Evolutionary conservation across 495 filamentous ascomycete genomes (phyloP), one percentile per base, ranked within the genome.

Genomic region (Ascodesmis nigricans): DNA sequence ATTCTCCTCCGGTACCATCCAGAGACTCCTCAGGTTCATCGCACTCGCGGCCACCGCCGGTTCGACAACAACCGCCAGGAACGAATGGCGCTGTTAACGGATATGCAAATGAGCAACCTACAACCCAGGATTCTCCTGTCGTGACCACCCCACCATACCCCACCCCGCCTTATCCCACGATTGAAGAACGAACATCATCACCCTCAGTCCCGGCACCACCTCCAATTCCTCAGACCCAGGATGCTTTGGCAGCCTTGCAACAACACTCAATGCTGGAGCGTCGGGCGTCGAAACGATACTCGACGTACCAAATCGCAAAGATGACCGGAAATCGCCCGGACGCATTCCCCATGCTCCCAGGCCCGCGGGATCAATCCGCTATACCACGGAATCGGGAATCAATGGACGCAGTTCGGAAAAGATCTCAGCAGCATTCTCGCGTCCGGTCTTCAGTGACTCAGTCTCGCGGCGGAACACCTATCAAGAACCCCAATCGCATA

Each of bases 281-380:
- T 43, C 67, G 87, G 44, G 90, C 87, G 6, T 95, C 90, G 2
- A 65, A 83, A 45, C 61, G 87, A 44, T 95, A 93, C 50, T 93
- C 83, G 20, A 73, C 75, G 25, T 97, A 95, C 55, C 90, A 95
- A 45, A 83, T 95, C 29, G 78, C 78, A 15, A 93, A 91, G 45
- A 80, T 91, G 39, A 63, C 93, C 2, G 87, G 84, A 1, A 65
- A 71, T 16, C 73, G 74, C 21, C 63, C 77, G 9, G 78, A 73
- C 51, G 81, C 77, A 11, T 69, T 93, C 4, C 79, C 81, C 3
- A 76, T 91, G 57, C 60, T 92, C 5, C 80, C 84, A 21, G 54
- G 64, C 5, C 58, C 74, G 6, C 82, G 92, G 44, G 84, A 76
- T 29, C 76, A 77, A 18, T 79, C 84, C 1, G 65, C 87, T 36